These are phyloP conservation scores for Globisporangium irregulare DNA, from an alignment of 352 stramenopile species.

Conservation along the genomic window DNA sequence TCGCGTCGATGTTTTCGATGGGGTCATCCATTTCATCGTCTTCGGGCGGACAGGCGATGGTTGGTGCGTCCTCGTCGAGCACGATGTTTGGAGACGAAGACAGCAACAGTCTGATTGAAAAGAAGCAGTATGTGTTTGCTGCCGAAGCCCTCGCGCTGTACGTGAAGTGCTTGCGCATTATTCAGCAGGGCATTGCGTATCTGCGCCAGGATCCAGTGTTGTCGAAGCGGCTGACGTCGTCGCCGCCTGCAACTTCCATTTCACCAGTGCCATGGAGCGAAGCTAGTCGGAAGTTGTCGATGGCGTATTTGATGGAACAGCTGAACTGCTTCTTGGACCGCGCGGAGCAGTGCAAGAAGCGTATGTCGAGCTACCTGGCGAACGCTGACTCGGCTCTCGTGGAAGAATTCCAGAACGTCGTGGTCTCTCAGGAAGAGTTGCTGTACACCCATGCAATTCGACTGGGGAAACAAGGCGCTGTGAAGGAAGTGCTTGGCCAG, in stretches of 20 bases:
- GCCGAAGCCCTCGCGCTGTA: slow-evolving; percentile 63
- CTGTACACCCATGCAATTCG: slow-evolving; percentile 63
- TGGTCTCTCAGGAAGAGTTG: slow-evolving; percentile 56
- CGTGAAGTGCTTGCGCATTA: slow-evolving; percentile 63
- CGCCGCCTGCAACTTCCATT: slow-evolving; percentile 19
- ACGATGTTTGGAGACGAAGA: slow-evolving; percentile 31
- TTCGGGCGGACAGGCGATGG: slow-evolving; percentile 26
- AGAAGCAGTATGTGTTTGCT: slow-evolving; percentile 58
- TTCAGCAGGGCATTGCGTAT: slow-evolving; percentile 60
- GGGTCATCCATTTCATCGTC: slow-evolving; percentile 52
- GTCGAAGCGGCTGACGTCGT: slow-evolving; percentile 20
- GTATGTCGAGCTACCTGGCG: slow-evolving; percentile 30
- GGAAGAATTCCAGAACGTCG: slow-evolving; percentile 18
- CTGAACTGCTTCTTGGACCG: slow-evolving; percentile 57
- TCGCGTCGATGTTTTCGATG: slow-evolving; percentile 59
- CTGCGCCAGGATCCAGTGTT: slow-evolving; percentile 49
- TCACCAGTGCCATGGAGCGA: slow-evolving; percentile 30
- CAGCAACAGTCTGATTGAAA: slow-evolving; percentile 23
- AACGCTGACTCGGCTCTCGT: slow-evolving; percentile 15
- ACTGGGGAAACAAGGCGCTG: slow-evolving; percentile 55
- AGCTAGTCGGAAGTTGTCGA: slow-evolving; percentile 54
- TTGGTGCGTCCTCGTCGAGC: slow-evolving; percentile 27
- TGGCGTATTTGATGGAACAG: slow-evolving; percentile 58
- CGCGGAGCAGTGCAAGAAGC: slow-evolving; percentile 63
- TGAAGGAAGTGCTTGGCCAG: slow-evolving; percentile 71